Base-by-base conservation (phyloP, 208 protist genomes). In the Acanthamoeba rhysodes region DNA sequence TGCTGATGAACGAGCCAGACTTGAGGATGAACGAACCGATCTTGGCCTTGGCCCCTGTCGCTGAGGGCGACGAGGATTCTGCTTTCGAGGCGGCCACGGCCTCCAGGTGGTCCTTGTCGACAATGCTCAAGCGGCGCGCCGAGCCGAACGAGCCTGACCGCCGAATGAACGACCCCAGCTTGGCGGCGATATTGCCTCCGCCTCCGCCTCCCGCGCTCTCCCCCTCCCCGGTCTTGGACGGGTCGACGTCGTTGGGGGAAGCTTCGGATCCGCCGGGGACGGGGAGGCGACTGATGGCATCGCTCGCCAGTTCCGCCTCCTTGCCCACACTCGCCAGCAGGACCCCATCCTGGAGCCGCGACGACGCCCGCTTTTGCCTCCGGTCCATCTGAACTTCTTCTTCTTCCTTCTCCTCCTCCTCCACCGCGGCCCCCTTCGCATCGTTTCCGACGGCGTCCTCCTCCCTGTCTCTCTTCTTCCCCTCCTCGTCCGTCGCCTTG, bases 321-420 rank as follows among this genome's bases (percentile, higher is more conserved):
- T 78, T 78, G 70, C 32, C 29, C 34, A 78, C 34, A n/a, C 70
- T 78, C 6, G 70, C 70, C 70, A 78, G 70, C 9, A 78, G 70
- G 10, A 41, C 8, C 18, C 7, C 70, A 2, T 78, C 70, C 32
- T 45, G 70, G 8, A 78, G 34, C 24, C 70, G 70, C 18, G 70
- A 78, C n/a, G 70, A 78, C n/a, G 70, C 70, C 6, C 70, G 70
- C 70, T 78, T 78, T 9, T 45, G 70, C 70, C 41, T 78, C 27
- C 64, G 64, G 4, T 72, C 64, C 5, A 5, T 5, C 64, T 72
- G 9, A 27, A 5, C 64, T 72, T 72, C 27, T 72, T 16, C 64
- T 5, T 5, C 64, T 72, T 72, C 59, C 50, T 55, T 55, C 50
- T 55, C 50, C 50, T 55, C 12, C 50, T 55, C 8, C 12, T 55